A percentile compares a stretch with the other conserved stretches of the same genome.
Evolutionary conservation across 2,329 filamentous ascomycete species (phyloP).

Genomic region (Peltaster fructicola): DNA sequence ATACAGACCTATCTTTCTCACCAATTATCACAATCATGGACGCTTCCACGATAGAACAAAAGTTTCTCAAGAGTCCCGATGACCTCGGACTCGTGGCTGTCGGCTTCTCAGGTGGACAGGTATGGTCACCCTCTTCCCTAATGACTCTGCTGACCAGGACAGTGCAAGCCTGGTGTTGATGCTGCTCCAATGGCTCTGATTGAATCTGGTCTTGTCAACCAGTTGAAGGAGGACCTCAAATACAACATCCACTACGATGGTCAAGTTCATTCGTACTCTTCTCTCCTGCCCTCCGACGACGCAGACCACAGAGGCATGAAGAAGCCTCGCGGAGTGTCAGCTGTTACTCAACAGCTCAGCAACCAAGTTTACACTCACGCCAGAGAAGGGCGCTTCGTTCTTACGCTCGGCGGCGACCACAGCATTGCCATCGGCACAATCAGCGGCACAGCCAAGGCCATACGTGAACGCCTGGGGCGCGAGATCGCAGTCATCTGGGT

Average conservation of each 20-base stretch:
- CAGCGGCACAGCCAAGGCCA: constrained; percentile 69
- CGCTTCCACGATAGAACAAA: constrained; percentile 42
- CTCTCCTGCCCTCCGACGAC: constrained; percentile 53
- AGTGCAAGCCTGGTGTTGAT: constrained; percentile 87
- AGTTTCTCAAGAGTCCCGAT: constrained; percentile 62
- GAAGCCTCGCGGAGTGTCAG: constrained; percentile 70
- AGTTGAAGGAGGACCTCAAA: constrained; percentile 69
- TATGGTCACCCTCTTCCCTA: constrained; percentile 23
- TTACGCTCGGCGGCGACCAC: constrained; percentile 92
- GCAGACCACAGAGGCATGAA: constrained; percentile 84
- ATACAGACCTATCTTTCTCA: too few relatives aligned
- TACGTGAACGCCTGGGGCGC: constrained; percentile 60
- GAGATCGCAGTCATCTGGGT: constrained; percentile 98
- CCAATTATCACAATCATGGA: constrained; percentile 18
- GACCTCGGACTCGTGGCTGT: constrained; percentile 87
- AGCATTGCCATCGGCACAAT: constrained; percentile 91
- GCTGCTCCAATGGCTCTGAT: constrained; percentile 79
- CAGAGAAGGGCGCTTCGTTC: constrained; percentile 62
- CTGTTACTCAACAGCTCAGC: constrained; percentile 64
- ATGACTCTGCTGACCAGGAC: constrained; percentile 5
- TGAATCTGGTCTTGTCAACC: constrained; percentile 65
- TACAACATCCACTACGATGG: constrained; percentile 78
- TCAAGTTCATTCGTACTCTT: constrained; percentile 63
- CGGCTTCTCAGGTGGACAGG: constrained; percentile 91
- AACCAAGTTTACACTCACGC: constrained; percentile 80